Evolutionary conservation across 1,284 basidiomycete genomes (phyloP), one percentile per base, ranked within the genome.

Genomic region (Pascua guehoae): DNA sequence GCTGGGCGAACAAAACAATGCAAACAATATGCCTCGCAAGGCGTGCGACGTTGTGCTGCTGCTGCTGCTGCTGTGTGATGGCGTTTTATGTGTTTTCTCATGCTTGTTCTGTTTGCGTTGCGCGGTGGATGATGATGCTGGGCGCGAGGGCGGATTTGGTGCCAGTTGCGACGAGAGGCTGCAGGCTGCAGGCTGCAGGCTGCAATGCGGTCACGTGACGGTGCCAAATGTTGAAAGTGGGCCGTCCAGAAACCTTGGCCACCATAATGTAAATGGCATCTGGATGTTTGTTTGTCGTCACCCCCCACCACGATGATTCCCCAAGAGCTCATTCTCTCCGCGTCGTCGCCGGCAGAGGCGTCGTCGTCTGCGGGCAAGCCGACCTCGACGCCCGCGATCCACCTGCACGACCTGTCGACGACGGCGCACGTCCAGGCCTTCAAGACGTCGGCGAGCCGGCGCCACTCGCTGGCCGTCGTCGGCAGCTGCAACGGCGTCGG

Each of bases 361-460:
- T 63, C 68, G 9, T 46, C 65, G 10, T 46, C 63, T 10, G 40
- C 41, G 2, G 49, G 54, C 2, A 55, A 59, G 5, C 52, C 70
- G n/a, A 43, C 63, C 5, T 52, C 68, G 5, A 69, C 73, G 0
- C 74, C 77, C 3, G 69, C 77, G 5, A 71, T 77, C 16, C 73
- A 78, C 12, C 67, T 78, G 14, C 76, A 79, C 56, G 74, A 79
- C 57, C 63, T 78, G 2, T 51, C 69, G 5, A 75, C 78, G 1
- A 71, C 73, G 15, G 59, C 74, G 1, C 65, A 66, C 16, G 62
- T 79, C n/a, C 73, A 74, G 45, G 63, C 75, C 0, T 78, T 78
- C 72, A 78, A 78, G 56, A 73, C 77, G 3, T 75, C 75, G 0
- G 68, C 64, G 36, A 70, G 67, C 5, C 53, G 64, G 0, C 47